phyloP scores from a whole-genome alignment of 352 stramenopile genomes.

The Globisporangium radiosum region DNA sequence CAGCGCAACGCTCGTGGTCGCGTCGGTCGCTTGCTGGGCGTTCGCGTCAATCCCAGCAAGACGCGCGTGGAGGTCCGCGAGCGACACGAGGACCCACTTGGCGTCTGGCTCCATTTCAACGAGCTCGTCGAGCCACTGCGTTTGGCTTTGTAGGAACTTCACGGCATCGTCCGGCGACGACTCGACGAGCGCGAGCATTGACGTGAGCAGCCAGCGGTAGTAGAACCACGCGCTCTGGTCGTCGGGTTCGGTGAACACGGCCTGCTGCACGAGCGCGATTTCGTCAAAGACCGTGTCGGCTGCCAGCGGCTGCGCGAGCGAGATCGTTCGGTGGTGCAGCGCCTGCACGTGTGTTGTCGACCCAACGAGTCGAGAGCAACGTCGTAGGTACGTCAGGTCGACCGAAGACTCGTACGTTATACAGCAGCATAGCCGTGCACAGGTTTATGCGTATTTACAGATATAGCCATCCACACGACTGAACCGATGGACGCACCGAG shows the following conservation, averaged over 20 bases:
- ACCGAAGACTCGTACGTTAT: background rate
- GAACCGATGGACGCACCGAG: slow-evolving; percentile 85
- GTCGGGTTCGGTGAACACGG: slow-evolving; percentile 97
- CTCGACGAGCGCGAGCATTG: slow-evolving; percentile 47
- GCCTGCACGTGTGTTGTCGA: no score
- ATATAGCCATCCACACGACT: no score
- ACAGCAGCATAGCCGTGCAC: no score
- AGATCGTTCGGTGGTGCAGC: slow-evolving; percentile 61
- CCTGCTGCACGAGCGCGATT: slow-evolving; percentile 88
- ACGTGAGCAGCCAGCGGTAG: slow-evolving; percentile 91
- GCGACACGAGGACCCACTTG: slow-evolving; percentile 71
- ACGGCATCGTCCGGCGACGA: slow-evolving; percentile 28
- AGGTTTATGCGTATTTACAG: no score
- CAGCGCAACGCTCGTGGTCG: slow-evolving; percentile 34
- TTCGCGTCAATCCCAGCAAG: slow-evolving; percentile 22
- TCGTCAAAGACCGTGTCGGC: slow-evolving; percentile 58
- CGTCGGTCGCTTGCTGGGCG: slow-evolving; percentile 19
- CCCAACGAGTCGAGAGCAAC: no score
- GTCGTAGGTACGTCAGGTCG: background rate
- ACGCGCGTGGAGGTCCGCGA: slow-evolving; percentile 43
- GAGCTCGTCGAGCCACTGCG: slow-evolving; percentile 78
- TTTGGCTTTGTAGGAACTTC: slow-evolving; percentile 62
- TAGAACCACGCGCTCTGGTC: slow-evolving; percentile 99
- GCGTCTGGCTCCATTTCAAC: slow-evolving; percentile 68
- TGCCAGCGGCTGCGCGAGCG: slow-evolving; percentile 39